Base-by-base conservation (phyloP, 139 green algal species). In the Ettlia oleoabundans region DNA sequence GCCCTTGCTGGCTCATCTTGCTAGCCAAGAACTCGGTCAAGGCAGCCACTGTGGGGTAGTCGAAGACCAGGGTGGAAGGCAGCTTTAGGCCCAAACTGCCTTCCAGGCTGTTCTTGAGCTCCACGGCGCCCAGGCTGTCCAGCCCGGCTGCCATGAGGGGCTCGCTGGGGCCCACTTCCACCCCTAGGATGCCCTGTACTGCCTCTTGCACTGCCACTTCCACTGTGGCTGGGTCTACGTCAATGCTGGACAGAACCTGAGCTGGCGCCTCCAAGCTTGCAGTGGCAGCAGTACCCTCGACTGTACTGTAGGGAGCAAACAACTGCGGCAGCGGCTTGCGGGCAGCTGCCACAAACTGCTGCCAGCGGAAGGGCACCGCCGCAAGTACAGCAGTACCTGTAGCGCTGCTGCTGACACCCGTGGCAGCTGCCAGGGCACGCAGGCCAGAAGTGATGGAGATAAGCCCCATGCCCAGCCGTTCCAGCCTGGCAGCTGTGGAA, bases 51-150 rank as follows among this genome's bases (percentile, higher is more conserved):
- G 91, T 93, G 10, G 92, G 93, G 81, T 94, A 92, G 82, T 96
- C 93, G 42, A 96, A 94, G 19, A 91, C 86, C 8, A 96, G 72
- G 18, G 91, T 97, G 10, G 75, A 52, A 1, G 91, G 91, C 43
- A 97, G 88, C 64, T 84, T 32, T 24, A 96, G 40, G 28, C 78
- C 78, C 26, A 90, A 58, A 13, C 32, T 26, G 19, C 61, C 62
- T 83, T 96, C 87, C n/a, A 89, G 85, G 52, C 37, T 55, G 77
- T 71, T 87, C 30, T 74, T 55, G 67, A 89, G 81, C 85, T 92
- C 89, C 28, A 91, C 69, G 13, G 89, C 85, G 35, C 85, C 89
- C 71, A 92, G 85, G 18, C 87, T 92, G 78, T 92, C 89, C 65
- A 92, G 71, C 19, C 94, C 94, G 18, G 88, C 86, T 4, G 80